Base-by-base conservation (phyloP, 1,139 yeast genomes). In the Candida tetrigidarum region DNA sequence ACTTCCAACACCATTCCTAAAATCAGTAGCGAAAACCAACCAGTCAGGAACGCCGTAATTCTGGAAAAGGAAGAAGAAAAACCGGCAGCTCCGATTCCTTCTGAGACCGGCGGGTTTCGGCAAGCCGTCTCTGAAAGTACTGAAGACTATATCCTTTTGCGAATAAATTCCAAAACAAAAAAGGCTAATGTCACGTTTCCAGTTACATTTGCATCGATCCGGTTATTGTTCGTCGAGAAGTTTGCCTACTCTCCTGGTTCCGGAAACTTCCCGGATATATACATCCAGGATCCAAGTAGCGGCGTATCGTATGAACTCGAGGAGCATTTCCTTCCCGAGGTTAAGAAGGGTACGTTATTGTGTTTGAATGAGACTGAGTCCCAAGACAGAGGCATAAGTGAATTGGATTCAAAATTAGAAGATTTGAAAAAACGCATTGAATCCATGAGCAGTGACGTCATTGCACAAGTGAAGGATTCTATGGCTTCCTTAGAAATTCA, bases 161-260 rank as follows among this genome's bases (percentile, higher is more conserved):
- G 63, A 2, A 58, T 54, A 6, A 38, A 40, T 15, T 26, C 30
- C 25, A 51, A 44, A 37, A 57, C 58, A 6, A 64, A 60, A 26
- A 56, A 58, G 25, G 53, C 56, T 6, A 39, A 43, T 8, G 64
- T 83, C 0, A 68, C 77, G 2, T 63, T 71, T 5, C 84, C 86
- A 0, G 73, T 81, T 3, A 71, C 84, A 0, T 75, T 84, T 53
- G 85, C 89, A 4, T 71, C 89, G 0, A 60, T 92, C 36, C 74
- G 96, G 41, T 71, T 90, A 1, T 66, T 87, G 26, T 93, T 92
- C 60, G 89, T 91, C 18, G 96, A 92, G 57, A 88, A 83, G 57
- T 92, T 91, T 67, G 90, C 95, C 1, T 89, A 86, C 58, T 78
- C 93, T 0, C 95, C 96, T 0, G 86, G 89, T 0, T 69, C 81